phyloP scores from a whole-genome alignment of 805 yeast genomes.

The Saccharomyces paradoxus region DNA sequence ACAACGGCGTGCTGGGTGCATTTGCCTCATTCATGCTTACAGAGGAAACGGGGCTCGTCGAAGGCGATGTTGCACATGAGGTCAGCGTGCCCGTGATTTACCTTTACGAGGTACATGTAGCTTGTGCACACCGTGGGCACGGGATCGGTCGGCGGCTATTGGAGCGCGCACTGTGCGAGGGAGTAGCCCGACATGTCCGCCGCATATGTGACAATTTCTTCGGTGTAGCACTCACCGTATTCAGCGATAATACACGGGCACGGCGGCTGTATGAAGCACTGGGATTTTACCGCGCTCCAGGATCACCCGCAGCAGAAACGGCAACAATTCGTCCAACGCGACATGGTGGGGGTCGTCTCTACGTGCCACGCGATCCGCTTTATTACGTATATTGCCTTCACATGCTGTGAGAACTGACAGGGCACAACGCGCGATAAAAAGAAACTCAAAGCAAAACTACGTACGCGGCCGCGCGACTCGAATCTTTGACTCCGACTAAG shows the following conservation, averaged over 20 bases:
- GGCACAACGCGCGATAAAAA: neutral
- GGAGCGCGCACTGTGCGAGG: neutral
- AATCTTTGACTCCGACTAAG: neutral
- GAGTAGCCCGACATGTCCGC: neutral
- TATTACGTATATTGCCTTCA: conserved; percentile 6
- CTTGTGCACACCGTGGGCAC: conserved; percentile 8
- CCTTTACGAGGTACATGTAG: conserved; percentile 27
- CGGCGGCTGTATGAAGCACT: conserved; percentile 15
- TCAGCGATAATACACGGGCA: conserved; percentile 21
- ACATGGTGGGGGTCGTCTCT: neutral
- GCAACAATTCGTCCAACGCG: neutral
- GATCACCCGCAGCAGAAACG: conserved; percentile 16
- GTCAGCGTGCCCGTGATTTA: conserved; percentile 17
- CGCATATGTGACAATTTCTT: conserved; percentile 1
- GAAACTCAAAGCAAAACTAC: neutral
- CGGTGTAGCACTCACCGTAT: conserved; percentile 26
- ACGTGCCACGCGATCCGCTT: conserved; percentile 1
- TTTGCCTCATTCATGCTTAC: conserved; percentile 25
- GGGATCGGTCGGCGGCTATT: conserved; percentile 18
- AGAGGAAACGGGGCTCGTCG: conserved; percentile 17
- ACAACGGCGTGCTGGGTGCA: neutral
- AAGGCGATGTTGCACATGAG: neutral
- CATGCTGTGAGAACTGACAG: neutral
- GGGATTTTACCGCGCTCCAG: conserved; percentile 16
- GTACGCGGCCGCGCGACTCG: neutral